Base-by-base conservation (phyloP, 805 yeast genomes). In the Candida andamanensis region DNA sequence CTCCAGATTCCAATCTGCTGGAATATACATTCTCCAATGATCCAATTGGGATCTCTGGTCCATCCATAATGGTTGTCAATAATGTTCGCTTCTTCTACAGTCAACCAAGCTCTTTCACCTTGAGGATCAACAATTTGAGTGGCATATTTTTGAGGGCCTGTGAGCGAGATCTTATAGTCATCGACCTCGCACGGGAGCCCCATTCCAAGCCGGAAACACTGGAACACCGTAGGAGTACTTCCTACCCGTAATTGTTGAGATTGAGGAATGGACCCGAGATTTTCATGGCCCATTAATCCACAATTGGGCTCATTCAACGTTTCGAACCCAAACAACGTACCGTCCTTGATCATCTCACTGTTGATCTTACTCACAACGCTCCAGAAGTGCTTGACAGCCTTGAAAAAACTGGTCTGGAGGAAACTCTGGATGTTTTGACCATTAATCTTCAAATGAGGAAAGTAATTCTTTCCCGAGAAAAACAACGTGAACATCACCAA, bases 401-500 rank as follows among this genome's bases (percentile, higher is more conserved):
- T 52, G 16, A 78, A 54, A 48, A 74, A 84, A 45, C 75, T 82
- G 18, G 55, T 47, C 49, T 87, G 95, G 28, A 89, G 59, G 45
- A 69, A 89, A 29, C 78, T 79, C 56, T 87, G 95, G 42, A 89
- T 83, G 47, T 85, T 84, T 9, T 62, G 62, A 9, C 78, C 89
- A 51, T 89, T 73, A 16, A 90, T 68, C 3, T 63, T 59, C 37
- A 86, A 77, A 33, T 80, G 71, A 1, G 97, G 96, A 20, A 90
- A 85, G 56, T 78, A 84, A 11, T 64, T 58, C 32, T 67, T 67
- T 2, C 97, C 97, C 1, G 82, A 79, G 58, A 83, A 87, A 49
- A 89, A 89, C 45, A 85, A 52, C 0, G 95, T 83, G 54, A 86
- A 86, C 92, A 89, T 85, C 6, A 83, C 78, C 39, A 76, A 72